Percentiles rank a stretch among this genome's conserved stretches.
Conservation (phyloP, 306 rosid genomes). For the Mimosa bimucronata region DNA sequence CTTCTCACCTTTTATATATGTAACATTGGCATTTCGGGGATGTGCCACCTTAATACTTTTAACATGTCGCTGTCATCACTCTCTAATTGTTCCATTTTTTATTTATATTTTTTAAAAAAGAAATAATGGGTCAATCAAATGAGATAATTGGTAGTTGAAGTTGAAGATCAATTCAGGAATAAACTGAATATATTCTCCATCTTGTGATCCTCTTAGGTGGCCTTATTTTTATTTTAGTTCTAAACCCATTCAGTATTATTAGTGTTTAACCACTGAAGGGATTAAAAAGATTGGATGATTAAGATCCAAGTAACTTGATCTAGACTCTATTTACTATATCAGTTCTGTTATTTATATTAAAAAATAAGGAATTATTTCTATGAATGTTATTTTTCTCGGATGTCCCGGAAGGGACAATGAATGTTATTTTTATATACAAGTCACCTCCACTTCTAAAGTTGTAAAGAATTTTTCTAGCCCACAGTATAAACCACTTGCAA, state of each 20-base stretch:
- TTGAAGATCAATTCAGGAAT: constrained; percentile 35
- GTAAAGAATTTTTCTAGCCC: too few species aligned
- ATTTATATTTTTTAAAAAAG: background rate
- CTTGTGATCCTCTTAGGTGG: constrained; percentile 20
- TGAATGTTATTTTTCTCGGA: too few species aligned
- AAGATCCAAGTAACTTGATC: background rate
- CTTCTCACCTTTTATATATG: constrained; percentile 22
- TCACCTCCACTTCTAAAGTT: too few species aligned
- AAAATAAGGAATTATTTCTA: background rate
- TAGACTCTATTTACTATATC: background rate
- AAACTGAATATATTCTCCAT: constrained; percentile 31
- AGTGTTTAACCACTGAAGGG: background rate
- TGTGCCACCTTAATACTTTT: constrained; percentile 35
- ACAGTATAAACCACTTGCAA: too few species aligned
- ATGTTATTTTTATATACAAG: too few species aligned
- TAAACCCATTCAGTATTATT: background rate
- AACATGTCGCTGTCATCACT: constrained; percentile 38
- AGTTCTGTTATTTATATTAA: background rate
- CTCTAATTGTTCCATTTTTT: constrained; percentile 13
- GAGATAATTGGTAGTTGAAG: constrained; percentile 26
- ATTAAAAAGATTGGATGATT: background rate
- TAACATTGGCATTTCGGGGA: constrained; percentile 27
- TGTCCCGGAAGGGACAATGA: too few species aligned
- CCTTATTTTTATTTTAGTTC: background rate
- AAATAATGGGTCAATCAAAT: constrained; percentile 25